Conservation (phyloP, 441 rosid species). For the Pelargonium citronellum region DNA sequence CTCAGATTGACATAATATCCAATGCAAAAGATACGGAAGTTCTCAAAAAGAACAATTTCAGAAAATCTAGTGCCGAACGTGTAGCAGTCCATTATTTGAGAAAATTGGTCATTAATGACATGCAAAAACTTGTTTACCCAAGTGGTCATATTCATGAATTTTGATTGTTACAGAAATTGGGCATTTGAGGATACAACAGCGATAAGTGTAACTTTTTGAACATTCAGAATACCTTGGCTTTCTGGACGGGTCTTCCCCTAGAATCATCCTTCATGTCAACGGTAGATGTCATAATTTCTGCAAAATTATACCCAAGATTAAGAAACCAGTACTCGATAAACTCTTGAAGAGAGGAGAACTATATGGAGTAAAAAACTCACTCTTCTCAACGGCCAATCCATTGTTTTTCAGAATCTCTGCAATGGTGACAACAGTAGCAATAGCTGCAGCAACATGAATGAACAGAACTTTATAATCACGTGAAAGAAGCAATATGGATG, state of each 20-base stretch:
- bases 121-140: too few relatives aligned
- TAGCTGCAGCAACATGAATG: slow-evolving; percentile 33
- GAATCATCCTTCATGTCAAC: slow-evolving; percentile 69
- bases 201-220: too few relatives aligned
- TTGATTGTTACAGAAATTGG: too few relatives aligned
- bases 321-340: not conserved
- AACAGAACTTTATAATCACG: not conserved
- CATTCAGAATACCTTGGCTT: slow-evolving; percentile 43
- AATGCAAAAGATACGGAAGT: too few relatives aligned
- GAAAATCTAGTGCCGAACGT: not conserved
- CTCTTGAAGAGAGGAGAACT: not conserved
- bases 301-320: slow-evolving; percentile 7
- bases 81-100: not conserved
- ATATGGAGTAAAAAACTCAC: slow-evolving; percentile 29
- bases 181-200: too few relatives aligned
- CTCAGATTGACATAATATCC: not conserved
- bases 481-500: not conserved
- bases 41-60: not conserved
- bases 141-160: too few relatives aligned
- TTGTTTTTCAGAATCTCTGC: slow-evolving; percentile 76
- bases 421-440: slow-evolving; percentile 68
- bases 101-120: not conserved
- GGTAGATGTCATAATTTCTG: slow-evolving; percentile 66
- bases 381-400: slow-evolving; percentile 72
- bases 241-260: slow-evolving; percentile 66